Evolutionary conservation across 495 filamentous ascomycete species (phyloP), one percentile per base, ranked within the genome.

Genomic region (Xylaria grammica): DNA sequence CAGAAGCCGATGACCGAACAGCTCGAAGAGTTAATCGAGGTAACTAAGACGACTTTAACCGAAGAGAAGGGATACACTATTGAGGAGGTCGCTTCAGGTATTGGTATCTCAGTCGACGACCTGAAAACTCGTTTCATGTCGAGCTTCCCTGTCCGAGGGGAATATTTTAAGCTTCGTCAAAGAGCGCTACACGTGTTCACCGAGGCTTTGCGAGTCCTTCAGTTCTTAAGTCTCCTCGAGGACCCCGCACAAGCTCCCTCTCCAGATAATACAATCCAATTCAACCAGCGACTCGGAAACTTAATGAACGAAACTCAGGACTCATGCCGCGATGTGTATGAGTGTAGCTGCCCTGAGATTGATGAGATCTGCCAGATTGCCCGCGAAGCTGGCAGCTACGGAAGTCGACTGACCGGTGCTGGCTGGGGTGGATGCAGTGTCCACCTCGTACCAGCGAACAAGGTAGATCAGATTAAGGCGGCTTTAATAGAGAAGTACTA

Each of bases 371-470:
- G 94, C 73, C 70, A 77, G 29, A 88, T 98, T 67, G 94, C 95
- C 1, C 83, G 87, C 13, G 78, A 78, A 46, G 90, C 89, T 4
- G 95, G 96, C 22, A 85, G 89, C 44, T 94, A 90, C 76, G 96
- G 95, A 22, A 91, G 89, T 67, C 84, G 95, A 9, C 78, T 98
- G 70, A 99, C 95, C 1, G 95, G 95, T 53, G 95, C 95, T 17
- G 95, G 95, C 29, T 99, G 95, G 95, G 95, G 95, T 65, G 95
- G 95, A 13, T 98, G 96, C 76, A 93, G 86, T 48, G 94, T 99
- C 53, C 96, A 99, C 77, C 84, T 99, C 62, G 88, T 98, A 51
- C 90, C 94, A 2, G 89, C 88, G 67, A 86, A 92, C 61, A 94
- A 90, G 78, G 90, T 97, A 1, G 88, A 92, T n/a, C 87, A 78